phyloP scores from a whole-genome alignment of 345 rosid species.

The Eucalyptus pauciflora region DNA sequence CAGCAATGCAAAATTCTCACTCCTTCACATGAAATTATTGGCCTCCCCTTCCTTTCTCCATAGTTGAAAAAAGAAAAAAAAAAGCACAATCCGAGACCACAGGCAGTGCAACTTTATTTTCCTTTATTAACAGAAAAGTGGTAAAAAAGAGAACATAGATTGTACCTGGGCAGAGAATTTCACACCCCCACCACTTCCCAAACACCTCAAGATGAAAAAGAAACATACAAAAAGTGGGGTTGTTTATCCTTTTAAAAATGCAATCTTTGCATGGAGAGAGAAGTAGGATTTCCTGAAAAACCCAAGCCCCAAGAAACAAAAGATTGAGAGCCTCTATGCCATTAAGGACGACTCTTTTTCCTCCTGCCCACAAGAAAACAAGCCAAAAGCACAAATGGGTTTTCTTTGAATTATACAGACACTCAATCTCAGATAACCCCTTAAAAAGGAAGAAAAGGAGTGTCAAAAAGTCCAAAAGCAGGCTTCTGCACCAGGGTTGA shows the following conservation, averaged over 20 bases:
- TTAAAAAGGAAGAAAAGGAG: slow-evolving; percentile 20
- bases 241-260: slow-evolving; percentile 24
- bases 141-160: neutral
- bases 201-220: neutral
- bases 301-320: slow-evolving; percentile 52
- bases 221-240: slow-evolving; percentile 17
- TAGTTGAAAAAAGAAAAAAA: neutral
- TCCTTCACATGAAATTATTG: slow-evolving; percentile 19
- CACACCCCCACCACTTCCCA: neutral
- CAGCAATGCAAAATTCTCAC: neutral
- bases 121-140: neutral
- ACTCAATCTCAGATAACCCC: slow-evolving; percentile 3
- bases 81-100: neutral
- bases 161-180: neutral
- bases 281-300: slow-evolving; percentile 10
- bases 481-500: slow-evolving; percentile 16
- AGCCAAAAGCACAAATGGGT: slow-evolving; percentile 19
- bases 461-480: slow-evolving; percentile 18
- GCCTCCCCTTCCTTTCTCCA: slow-evolving; percentile 2
- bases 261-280: slow-evolving; percentile 14
- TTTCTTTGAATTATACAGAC: slow-evolving; percentile 4
- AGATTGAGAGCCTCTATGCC: slow-evolving; percentile 5
- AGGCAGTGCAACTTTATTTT: neutral
- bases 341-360: neutral
- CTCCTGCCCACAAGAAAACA: neutral